Evolutionary conservation across 495 filamentous ascomycete species (phyloP), one percentile per base, ranked within the genome.

Genomic region (Penicillium turbatum): DNA sequence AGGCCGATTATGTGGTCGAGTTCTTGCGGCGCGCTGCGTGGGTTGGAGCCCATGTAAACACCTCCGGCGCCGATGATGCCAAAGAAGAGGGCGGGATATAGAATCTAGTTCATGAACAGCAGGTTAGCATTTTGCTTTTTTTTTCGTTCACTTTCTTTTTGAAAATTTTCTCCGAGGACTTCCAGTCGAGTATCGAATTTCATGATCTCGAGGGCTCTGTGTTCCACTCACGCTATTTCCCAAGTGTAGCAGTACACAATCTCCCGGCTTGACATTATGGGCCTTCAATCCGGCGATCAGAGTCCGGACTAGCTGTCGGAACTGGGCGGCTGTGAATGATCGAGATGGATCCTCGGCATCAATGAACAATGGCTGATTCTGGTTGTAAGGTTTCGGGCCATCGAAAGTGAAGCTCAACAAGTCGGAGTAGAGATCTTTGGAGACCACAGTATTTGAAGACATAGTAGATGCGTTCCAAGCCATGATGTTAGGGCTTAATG

Each of bases 221-320:
- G 7, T 6, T 11, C n/a, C n/a, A 64, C 72, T 69, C 59, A 82
- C 80, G 61, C 78, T 79, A 51, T 86, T 87, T 51, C 82, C 83
- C 32, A 84, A 67, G 56, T 84, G 79, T 38, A 86, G 60, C 57
- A 84, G 71, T 12, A 86, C 80, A 61, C 75, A 81, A 60, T 86
- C 81, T 3, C 82, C 84, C 10, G 64, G 66, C 54, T 78, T 65
- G 47, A 85, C 56, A 43, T 79, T 75, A 32, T 77, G 73, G 17
- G 74, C 75, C 38, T 74, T 77, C 30, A 86, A 67, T 2, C 83
- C 83, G 2, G 80, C 79, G 36, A 77, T 73, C 42, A 86, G 55
- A 41, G 77, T 78, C 21, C 75, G 70, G 36, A 85, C 73, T 10
- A 78, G 56, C 12, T 55, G 59, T 35, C 64, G 69, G 49, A 81